Percentiles rank a stretch among this genome's conserved stretches.
Conservation (phyloP, 2,329 filamentous ascomycete species). For the Trichophyton benhamiae region DNA sequence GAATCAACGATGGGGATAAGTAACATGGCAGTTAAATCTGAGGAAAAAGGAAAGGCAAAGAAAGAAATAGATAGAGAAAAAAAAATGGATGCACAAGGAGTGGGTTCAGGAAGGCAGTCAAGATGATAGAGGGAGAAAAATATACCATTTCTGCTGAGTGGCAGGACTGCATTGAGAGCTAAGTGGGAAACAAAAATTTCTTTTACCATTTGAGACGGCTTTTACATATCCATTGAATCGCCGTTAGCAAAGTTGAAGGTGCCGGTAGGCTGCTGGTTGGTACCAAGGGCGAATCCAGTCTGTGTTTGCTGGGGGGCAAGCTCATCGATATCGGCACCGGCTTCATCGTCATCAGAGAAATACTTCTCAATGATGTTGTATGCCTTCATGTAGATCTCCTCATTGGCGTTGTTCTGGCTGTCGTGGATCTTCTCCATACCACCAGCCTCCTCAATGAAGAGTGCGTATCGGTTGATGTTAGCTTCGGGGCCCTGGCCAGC, state of each 20-base stretch:
- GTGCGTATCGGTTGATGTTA: conserved; percentile 81
- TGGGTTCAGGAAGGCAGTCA: neutral
- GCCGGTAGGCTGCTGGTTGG: conserved; percentile 53
- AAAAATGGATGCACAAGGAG: neutral
- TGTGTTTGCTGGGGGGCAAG: conserved; percentile 60
- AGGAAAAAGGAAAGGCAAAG: neutral
- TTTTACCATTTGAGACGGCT: neutral
- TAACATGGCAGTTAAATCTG: neutral
- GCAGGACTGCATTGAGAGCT: neutral
- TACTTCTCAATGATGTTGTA: conserved; percentile 99
- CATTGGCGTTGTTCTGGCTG: conserved; percentile 99
- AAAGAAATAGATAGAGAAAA: neutral
- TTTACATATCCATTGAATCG: conserved; percentile 65
- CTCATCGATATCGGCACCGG: conserved; percentile 64
- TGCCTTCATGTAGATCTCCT: conserved; percentile 99
- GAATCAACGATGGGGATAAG: neutral
- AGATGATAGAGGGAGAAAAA: conserved; percentile 8
- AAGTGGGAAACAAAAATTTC: neutral
- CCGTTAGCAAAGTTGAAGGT: conserved; percentile 86
- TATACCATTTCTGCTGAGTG: conserved; percentile 6
- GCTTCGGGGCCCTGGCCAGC: conserved; percentile 42
- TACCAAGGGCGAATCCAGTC: conserved; percentile 58
- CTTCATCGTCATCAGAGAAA: conserved; percentile 95
- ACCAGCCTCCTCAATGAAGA: conserved; percentile 96
- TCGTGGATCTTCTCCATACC: conserved; percentile 99